Conservation (phyloP, 768 basidiomycete species). For the Sarcomyxa edulis region DNA sequence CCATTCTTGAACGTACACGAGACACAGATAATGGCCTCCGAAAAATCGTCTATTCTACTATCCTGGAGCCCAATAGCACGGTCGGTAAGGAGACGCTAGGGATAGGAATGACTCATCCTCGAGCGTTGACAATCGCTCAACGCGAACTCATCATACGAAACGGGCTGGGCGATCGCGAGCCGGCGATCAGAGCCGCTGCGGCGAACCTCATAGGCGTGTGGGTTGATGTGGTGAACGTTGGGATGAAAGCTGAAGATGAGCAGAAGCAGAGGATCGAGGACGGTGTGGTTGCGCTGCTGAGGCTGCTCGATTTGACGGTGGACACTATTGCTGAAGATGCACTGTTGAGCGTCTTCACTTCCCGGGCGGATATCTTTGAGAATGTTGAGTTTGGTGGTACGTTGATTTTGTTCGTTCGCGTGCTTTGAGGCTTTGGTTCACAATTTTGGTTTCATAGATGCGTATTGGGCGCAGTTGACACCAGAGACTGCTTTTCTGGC, state of each 20-base stretch:
- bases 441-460: conserved; percentile 35
- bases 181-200: conserved; percentile 65
- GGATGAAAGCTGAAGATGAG: conserved; percentile 19
- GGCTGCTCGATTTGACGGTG: conserved; percentile 54
- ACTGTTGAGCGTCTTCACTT: conserved; percentile 64
- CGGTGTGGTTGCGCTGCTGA: conserved; percentile 40
- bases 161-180: conserved; percentile 85
- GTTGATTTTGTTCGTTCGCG: conserved; percentile 12
- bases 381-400: conserved; percentile 65
- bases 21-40: conserved; percentile 77
- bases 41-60: conserved; percentile 60
- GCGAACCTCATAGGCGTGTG: conserved; percentile 68
- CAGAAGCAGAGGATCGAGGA: conserved; percentile 16
- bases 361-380: conserved; percentile 60
- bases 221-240: conserved; percentile 53
- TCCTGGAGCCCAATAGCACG: conserved; percentile 41
- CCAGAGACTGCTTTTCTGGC: conserved; percentile 78
- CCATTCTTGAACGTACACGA: conserved; percentile 69
- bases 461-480: conserved; percentile 65
- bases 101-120: conserved; percentile 59
- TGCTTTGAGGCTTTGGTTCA: background rate
- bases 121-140: conserved; percentile 61
- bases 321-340: conserved; percentile 69
- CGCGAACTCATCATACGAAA: conserved; percentile 74
- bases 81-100: conserved; percentile 15